phyloP scores from a whole-genome alignment of 208 protist genomes.

The Leishmania tropica region DNA sequence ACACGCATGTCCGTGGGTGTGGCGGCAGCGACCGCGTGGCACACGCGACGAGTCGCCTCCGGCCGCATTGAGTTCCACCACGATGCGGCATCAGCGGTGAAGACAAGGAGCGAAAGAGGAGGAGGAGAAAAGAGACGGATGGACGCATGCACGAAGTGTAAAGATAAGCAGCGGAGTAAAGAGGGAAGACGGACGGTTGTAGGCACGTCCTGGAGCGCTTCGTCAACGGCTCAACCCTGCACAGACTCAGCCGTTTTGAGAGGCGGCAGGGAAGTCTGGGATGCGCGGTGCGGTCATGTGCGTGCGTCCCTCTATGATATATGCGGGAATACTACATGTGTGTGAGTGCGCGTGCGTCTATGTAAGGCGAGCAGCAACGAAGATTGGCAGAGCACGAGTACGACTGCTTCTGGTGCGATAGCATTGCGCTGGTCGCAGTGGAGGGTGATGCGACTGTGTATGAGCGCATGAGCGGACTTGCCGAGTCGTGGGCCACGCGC shows the following conservation, averaged over 20 bases:
- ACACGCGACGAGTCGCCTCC: background rate
- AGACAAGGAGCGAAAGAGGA: background rate
- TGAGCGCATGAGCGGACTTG: background rate
- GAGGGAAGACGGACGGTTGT: background rate
- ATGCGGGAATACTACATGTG: background rate
- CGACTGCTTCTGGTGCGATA: background rate
- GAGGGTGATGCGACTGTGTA: background rate
- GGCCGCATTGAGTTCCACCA: background rate
- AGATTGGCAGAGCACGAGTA: background rate
- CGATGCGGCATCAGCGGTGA: background rate
- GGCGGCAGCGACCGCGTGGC: background rate
- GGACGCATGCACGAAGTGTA: background rate
- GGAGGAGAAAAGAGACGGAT: background rate
- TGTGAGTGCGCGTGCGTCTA: background rate
- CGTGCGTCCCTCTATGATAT: background rate
- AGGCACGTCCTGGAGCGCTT: background rate
- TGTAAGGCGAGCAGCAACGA: background rate
- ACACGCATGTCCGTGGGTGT: background rate
- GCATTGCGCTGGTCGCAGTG: background rate
- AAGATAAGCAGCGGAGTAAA: background rate
- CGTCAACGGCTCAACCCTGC: background rate
- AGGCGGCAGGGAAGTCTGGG: background rate
- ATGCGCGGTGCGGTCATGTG: background rate
- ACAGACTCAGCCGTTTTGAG: background rate
- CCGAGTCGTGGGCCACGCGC: background rate